A percentile compares a stretch with the other conserved stretches of the same genome.
phyloP scores from a whole-genome alignment of 1,139 yeast species.

The Yamadazyma blattariae region DNA sequence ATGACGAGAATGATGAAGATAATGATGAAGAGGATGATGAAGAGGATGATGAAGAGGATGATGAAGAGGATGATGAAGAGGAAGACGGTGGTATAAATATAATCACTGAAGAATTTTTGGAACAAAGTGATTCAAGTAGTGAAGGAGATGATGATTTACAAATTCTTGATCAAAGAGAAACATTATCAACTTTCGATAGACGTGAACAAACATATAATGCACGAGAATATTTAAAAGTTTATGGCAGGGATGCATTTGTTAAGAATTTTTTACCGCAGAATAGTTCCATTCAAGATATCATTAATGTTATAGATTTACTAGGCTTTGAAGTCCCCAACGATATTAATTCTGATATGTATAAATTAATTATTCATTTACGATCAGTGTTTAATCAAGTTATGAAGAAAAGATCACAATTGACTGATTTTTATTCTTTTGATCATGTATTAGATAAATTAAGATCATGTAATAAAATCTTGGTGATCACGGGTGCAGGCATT shows the following conservation, averaged over 20 bases:
- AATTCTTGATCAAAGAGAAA: too few relatives aligned
- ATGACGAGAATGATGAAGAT: conserved; percentile 1
- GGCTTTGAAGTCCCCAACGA: conserved; percentile 48
- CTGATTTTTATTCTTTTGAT: conserved; percentile 55
- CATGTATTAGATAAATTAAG: conserved; percentile 55
- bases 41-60: neutral
- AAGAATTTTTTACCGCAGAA: conserved; percentile 58
- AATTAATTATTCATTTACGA: conserved; percentile 48
- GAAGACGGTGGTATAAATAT: neutral
- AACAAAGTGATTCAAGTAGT: neutral
- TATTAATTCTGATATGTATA: conserved; percentile 36
- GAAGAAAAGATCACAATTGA: conserved; percentile 51
- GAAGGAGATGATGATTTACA: neutral
- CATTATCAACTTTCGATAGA: neutral
- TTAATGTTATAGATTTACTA: conserved; percentile 44
- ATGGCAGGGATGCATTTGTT: conserved; percentile 60
- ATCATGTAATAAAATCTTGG: conserved; percentile 62
- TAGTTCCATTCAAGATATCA: conserved; percentile 53
- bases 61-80: neutral
- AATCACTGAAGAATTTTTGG: neutral
- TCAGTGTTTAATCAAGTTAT: conserved; percentile 60
- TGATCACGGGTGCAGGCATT: conserved; percentile 94
- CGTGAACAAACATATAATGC: conserved; percentile 30
- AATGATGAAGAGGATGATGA: neutral
- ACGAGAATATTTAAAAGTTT: conserved; percentile 54